Evolutionary conservation across 169 alveolate species (phyloP).

Genomic region (Ichthyophthirius multifiliis): DNA sequence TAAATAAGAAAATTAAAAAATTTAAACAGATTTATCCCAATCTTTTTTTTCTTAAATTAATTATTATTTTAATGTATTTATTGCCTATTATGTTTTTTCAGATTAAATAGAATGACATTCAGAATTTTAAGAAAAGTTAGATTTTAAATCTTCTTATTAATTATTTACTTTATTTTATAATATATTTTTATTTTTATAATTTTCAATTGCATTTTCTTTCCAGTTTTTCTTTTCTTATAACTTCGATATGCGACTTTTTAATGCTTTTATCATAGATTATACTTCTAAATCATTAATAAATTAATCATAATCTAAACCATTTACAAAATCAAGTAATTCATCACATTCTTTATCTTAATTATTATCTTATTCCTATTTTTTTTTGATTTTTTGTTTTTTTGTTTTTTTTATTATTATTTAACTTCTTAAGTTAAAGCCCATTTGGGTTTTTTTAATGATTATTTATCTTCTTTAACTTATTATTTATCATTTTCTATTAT

Average conservation of each 20-base stretch:
- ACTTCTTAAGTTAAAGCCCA: conserved; percentile 44
- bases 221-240: conserved; percentile 48
- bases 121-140: conserved; percentile 8
- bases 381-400: not conserved
- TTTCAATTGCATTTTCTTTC: conserved; percentile 57
- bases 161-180: conserved; percentile 14
- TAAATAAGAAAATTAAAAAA: not conserved
- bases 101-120: conserved; percentile 23
- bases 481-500: not conserved
- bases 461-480: not conserved
- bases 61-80: not conserved
- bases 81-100: conserved; percentile 27
- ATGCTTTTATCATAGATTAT: not conserved
- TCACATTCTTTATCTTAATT: conserved; percentile 11
- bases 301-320: conserved; percentile 10
- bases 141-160: conserved; percentile 24
- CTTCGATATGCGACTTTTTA: not conserved
- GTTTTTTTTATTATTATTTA: not conserved
- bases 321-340: conserved; percentile 15
- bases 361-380: not conserved
- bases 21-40: conserved; percentile 57
- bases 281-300: conserved; percentile 25
- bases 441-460: conserved; percentile 24
- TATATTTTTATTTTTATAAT: conserved; percentile 37
- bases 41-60: conserved; percentile 39